Evolutionary conservation across 2,329 filamentous ascomycete genomes (phyloP), one percentile per base, ranked within the genome.

Genomic region (Talaromyces sp.): DNA sequence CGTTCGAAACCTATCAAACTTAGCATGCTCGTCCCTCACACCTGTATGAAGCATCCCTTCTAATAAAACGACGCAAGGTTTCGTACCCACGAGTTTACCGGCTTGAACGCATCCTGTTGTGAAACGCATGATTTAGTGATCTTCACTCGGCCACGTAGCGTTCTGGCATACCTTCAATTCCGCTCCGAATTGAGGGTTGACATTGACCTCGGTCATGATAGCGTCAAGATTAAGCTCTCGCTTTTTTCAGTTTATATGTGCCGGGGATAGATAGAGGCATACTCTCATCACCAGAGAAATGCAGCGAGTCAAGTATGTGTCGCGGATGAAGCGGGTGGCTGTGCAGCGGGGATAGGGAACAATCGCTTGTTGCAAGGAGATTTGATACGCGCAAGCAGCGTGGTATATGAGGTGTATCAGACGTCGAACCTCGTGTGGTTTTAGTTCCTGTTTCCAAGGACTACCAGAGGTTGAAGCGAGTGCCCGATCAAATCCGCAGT

Each of bases 71-170:
- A 46, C 37, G 63, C 62, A 64, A 62, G 59, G 65, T 48, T 57
- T 71, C 79, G 68, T 82, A 87, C 86, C 95, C 95, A 99, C 71
- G 84, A 86, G 79, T 93, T 97, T 75, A 96, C 92, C 18, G 92
- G 87, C 79, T 96, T 97, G 84, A 97, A 99, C 73, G 90, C 91
- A 87, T 99, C 95, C 92, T 97, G 73, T 63, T 67, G 68, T 68
- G n/a, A 55, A 40, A 55, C 23, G 33, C 39, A 28, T 25, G 25
- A 16, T 14, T 61, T 61, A 61, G 48, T 31, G 16, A 55, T 35
- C 23, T 55, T 35, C 50, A 31, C 3, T 9, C 6, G 25, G 48
- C 50, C 48, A 61, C 48, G 39, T 54, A 54, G 28, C 61, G 46
- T 35, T 58, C 28, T 31, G 39, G 14, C 54, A 31, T 80, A 93